A percentile compares a stretch with the other conserved stretches of the same genome.
phyloP scores from a whole-genome alignment of 768 basidiomycete genomes.

The Suillus ampliporus region DNA sequence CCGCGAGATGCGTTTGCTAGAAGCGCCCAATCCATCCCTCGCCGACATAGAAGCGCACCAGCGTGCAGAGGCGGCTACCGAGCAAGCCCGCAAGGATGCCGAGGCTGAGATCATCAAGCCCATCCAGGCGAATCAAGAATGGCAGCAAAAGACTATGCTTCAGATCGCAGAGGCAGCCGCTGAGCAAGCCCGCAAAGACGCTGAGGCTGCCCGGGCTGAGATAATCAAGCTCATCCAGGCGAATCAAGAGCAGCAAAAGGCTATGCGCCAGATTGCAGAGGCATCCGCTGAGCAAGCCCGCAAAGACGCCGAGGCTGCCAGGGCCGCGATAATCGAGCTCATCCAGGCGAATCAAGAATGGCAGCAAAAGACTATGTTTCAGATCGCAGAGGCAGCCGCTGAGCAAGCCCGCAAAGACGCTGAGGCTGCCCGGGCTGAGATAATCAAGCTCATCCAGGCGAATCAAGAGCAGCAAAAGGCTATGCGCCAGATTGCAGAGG shows the following conservation, averaged over 20 bases:
- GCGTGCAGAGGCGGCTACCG: constrained; percentile 8
- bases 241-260: no score
- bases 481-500: constrained; percentile 12
- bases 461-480: no score
- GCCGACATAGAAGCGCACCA: constrained; percentile 7
- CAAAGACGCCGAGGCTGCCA: not conserved
- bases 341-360: not conserved
- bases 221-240: no score
- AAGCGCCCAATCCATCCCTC: constrained; percentile 3
- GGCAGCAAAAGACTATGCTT: not conserved
- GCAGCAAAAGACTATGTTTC: not conserved
- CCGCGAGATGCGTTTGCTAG: not conserved
- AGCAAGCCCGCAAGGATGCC: constrained; percentile 7
- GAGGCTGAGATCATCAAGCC: not conserved
- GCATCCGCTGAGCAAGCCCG: constrained; percentile 7
- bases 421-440: no score
- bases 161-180: no score
- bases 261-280: constrained; percentile 11
- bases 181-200: no score
- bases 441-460: no score
- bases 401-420: no score
- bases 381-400: no score
- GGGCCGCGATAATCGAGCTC: not conserved
- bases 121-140: not conserved
- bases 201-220: no score